Evolutionary conservation across 106 monocot genomes (phyloP).

Genomic region (Dioscorea dumetorum): DNA sequence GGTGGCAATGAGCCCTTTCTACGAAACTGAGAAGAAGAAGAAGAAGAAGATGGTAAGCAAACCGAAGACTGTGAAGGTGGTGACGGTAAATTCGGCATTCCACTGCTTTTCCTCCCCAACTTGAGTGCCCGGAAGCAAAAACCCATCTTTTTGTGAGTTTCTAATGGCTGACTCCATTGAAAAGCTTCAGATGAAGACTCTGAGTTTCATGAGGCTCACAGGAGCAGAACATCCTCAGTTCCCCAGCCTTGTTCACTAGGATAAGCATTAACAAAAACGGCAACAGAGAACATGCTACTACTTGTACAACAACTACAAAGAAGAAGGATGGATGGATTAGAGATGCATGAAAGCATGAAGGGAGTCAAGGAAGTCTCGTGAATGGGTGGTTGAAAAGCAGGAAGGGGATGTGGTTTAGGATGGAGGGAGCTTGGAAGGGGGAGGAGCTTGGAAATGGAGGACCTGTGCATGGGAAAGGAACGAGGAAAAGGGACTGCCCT

Average conservation of each 20-base stretch:
- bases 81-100: slow-evolving; percentile 10
- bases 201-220: too few species aligned
- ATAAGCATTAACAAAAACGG: slow-evolving; percentile 6
- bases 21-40: slow-evolving; percentile 15
- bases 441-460: not conserved
- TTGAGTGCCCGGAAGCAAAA: slow-evolving; percentile 32
- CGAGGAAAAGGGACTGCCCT: slow-evolving; percentile 3
- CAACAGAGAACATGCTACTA: slow-evolving; percentile 7
- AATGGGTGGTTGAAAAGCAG: slow-evolving; percentile 30
- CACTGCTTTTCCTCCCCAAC: slow-evolving; percentile 21
- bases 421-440: not conserved
- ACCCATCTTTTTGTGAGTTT: slow-evolving; percentile 7
- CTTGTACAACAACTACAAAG: not conserved
- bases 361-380: slow-evolving; percentile 47
- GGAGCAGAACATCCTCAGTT: too few species aligned
- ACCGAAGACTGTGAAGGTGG: slow-evolving; percentile 12
- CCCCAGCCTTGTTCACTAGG: not conserved
- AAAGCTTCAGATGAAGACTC: too few species aligned
- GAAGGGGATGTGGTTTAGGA: too few species aligned
- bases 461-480: not conserved
- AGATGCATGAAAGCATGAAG: not conserved
- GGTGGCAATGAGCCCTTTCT: slow-evolving; percentile 12
- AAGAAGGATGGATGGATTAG: not conserved
- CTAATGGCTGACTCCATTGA: too few species aligned
- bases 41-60: slow-evolving; percentile 15